These are phyloP conservation scores for Thelonectria discophora DNA, from an alignment of 2,329 filamentous ascomycete genomes.

Conservation along the genomic window DNA sequence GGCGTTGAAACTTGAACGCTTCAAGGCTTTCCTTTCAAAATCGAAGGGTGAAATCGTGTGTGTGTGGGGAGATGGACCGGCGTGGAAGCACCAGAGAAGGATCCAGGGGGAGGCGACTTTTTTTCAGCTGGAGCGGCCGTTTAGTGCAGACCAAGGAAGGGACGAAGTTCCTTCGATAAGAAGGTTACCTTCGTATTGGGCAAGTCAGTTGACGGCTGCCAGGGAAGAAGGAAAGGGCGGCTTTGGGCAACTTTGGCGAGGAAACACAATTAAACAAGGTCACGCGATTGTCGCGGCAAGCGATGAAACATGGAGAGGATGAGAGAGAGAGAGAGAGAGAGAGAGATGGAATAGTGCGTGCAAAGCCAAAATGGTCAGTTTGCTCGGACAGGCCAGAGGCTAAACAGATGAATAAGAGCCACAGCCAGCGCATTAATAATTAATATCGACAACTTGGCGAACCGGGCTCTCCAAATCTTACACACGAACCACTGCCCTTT, in stretches of 20 bases:
- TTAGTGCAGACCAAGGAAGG: background rate
- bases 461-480: background rate
- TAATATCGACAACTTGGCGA: background rate
- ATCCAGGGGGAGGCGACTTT: conserved; percentile 20
- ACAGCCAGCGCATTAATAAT: background rate
- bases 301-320: no score
- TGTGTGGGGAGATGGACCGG: background rate
- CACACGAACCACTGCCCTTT: background rate
- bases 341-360: no score
- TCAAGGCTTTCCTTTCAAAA: background rate
- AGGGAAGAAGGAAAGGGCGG: no score
- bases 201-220: no score
- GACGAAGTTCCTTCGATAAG: background rate
- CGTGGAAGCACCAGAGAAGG: background rate
- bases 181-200: background rate
- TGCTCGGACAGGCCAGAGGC: no score
- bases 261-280: no score
- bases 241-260: no score
- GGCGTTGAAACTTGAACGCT: background rate
- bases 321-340: no score
- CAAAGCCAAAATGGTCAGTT: no score
- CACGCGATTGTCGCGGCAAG: no score
- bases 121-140: background rate
- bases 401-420: no score
- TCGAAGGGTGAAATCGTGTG: no score